Percentiles rank a stretch among this genome's conserved stretches.
Conservation (phyloP, 148 eudicot species). For the Cornus kousa region DNA sequence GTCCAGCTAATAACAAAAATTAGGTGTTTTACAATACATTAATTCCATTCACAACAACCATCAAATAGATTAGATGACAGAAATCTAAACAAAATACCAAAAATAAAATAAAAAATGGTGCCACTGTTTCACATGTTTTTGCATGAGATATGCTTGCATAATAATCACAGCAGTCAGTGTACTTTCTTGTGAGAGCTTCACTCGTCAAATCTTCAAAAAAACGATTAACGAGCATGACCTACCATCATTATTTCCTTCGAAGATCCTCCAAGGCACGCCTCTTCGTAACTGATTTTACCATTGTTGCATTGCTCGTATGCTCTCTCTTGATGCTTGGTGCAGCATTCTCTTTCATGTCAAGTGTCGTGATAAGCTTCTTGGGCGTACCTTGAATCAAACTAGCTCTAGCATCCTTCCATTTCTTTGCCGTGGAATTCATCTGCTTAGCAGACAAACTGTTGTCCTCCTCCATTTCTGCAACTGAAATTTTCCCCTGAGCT, state of each 20-base stretch:
- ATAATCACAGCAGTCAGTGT: neutral
- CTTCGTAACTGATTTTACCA: constrained; percentile 31
- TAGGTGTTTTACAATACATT: neutral
- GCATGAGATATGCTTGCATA: constrained; percentile 23
- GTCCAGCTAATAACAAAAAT: neutral
- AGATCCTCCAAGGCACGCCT: constrained; percentile 42
- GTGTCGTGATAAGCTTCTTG: constrained; percentile 14
- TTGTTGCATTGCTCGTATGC: constrained; percentile 27
- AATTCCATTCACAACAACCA: neutral
- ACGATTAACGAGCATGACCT: neutral
- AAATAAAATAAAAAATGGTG: neutral
- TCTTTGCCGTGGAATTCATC: neutral
- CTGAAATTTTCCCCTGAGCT: neutral
- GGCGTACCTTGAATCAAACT: constrained; percentile 49
- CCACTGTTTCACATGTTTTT: neutral
- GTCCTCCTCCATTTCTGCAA: constrained; percentile 1
- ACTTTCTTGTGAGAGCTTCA: constrained; percentile 1
- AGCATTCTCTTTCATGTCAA: constrained; percentile 58
- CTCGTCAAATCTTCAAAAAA: constrained; percentile 1
- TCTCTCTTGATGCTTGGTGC: constrained; percentile 23
- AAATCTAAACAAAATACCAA: neutral
- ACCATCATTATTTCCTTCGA: constrained; percentile 8
- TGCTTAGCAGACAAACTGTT: neutral
- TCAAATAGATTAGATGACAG: neutral
- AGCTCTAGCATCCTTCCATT: constrained; percentile 20